Evolutionary conservation across 371 early-diverging fungal genomes (phyloP).

Genomic region (Syncephalastrum sp.): DNA sequence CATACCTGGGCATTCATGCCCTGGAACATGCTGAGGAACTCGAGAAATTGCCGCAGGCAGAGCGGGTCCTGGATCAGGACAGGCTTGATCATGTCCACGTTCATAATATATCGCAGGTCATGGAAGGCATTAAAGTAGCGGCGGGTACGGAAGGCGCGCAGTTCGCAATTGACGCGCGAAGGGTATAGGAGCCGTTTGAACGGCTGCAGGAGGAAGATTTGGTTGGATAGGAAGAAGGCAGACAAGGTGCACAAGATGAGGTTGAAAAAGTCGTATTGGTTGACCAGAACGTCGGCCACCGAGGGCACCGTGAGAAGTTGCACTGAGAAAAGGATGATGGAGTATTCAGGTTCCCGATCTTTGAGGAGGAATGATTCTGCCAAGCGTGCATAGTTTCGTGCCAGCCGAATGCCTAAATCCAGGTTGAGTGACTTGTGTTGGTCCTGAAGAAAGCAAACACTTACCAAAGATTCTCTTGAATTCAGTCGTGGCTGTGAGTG

Average conservation of each 20-base stretch:
- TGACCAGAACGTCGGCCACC: constrained; percentile 77
- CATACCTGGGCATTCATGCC: constrained; percentile 91
- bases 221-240: constrained; percentile 67
- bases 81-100: constrained; percentile 58
- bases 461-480: constrained; percentile 81
- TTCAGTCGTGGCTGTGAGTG: constrained; percentile 69
- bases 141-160: constrained; percentile 74
- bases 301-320: constrained; percentile 93
- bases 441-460: neutral
- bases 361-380: constrained; percentile 72
- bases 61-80: constrained; percentile 55
- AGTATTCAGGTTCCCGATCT: constrained; percentile 88
- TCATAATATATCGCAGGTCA: constrained; percentile 81
- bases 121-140: constrained; percentile 87
- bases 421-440: neutral
- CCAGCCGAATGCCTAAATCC: constrained; percentile 54
- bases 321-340: constrained; percentile 87
- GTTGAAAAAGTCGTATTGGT: constrained; percentile 74
- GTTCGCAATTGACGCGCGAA: constrained; percentile 74
- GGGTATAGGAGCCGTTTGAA: constrained; percentile 39
- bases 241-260: constrained; percentile 66
- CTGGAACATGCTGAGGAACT: constrained; percentile 81
- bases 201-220: constrained; percentile 29
- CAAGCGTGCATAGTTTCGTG: constrained; percentile 75
- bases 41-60: constrained; percentile 75